Percentiles rank a stretch among this genome's conserved stretches.
Evolutionary conservation across 202 grass and related monocot species (phyloP).

Genomic region (Brachypodium distachyon): DNA sequence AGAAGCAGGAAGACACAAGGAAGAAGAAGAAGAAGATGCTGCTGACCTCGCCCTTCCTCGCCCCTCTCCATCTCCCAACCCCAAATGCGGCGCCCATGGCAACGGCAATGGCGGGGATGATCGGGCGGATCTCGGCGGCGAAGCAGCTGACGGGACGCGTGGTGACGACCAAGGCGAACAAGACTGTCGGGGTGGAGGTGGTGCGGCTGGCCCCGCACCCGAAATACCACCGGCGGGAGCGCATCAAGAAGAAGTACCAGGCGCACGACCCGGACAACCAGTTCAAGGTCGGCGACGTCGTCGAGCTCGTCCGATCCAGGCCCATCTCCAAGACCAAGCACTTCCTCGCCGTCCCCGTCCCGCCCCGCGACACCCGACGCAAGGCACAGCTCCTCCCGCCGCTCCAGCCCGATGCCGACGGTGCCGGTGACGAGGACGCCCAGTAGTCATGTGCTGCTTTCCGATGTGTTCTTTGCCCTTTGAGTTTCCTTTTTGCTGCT

Average conservation of each 20-base stretch:
- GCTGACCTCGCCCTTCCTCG: constrained; percentile 32
- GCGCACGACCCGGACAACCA: constrained; percentile 87
- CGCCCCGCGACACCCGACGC: constrained; percentile 42
- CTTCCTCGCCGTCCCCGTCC: constrained; percentile 62
- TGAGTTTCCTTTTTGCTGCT: neutral
- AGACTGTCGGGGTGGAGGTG: constrained; percentile 85
- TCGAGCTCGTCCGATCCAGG: constrained; percentile 70
- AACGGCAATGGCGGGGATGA: constrained; percentile 33
- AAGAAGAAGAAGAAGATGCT: neutral
- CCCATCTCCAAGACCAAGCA: constrained; percentile 99
- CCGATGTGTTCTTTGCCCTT: too few species aligned
- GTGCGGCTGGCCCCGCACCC: constrained; percentile 54
- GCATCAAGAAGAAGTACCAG: constrained; percentile 86
- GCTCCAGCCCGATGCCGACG: neutral
- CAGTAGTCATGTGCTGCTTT: neutral
- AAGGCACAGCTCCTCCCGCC: constrained; percentile 41
- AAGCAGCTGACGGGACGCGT: constrained; percentile 67
- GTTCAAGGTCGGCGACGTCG: constrained; percentile 87
- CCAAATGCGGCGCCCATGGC: neutral
- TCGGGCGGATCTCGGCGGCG: constrained; percentile 31
- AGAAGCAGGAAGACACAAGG: neutral
- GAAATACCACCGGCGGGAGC: constrained; percentile 69
- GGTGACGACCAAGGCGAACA: constrained; percentile 70
- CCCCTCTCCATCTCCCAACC: neutral
- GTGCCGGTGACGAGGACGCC: neutral